Evolutionary conservation across 225 moss, liverwort and hornwort species (phyloP).

Genomic region (Antitrichia curtipendula): DNA sequence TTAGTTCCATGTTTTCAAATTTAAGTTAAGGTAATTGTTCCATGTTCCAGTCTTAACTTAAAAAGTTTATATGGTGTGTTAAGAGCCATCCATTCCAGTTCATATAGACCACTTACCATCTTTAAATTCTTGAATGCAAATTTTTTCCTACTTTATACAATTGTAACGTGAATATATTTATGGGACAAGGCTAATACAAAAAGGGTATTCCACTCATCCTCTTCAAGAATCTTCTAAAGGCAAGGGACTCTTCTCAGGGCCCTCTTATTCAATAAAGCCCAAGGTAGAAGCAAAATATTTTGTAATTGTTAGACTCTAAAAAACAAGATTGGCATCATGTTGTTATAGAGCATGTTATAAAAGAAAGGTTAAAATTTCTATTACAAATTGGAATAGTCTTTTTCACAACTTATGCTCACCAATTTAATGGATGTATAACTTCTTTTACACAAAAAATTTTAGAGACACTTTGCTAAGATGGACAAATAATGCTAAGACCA

Average conservation of each 20-base stretch:
- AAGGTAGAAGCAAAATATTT: background rate
- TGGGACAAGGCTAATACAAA: fast-evolving
- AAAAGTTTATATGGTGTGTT: fast-evolving
- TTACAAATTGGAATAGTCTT: background rate
- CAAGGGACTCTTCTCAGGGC: fast-evolving
- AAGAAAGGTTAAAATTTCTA: background rate
- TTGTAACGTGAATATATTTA: fast-evolving
- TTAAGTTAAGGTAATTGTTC: too few relatives aligned
- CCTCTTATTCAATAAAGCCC: background rate
- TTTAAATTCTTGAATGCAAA: background rate
- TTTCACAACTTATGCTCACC: background rate
- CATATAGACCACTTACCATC: background rate
- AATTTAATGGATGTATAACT: background rate
- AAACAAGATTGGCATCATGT: background rate
- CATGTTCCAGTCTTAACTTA: fast-evolving
- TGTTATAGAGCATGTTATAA: background rate
- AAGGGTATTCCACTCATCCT: fast-evolving
- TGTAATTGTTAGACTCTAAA: background rate
- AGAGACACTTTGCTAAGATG: background rate
- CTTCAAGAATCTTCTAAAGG: background rate
- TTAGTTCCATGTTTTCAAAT: background rate
- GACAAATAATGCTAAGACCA: background rate
- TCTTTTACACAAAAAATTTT: background rate
- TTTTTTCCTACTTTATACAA: too few relatives aligned
- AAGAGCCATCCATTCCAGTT: fast-evolving